Conservation (phyloP, 257 asterid species). For the Plectranthus barbatus region DNA sequence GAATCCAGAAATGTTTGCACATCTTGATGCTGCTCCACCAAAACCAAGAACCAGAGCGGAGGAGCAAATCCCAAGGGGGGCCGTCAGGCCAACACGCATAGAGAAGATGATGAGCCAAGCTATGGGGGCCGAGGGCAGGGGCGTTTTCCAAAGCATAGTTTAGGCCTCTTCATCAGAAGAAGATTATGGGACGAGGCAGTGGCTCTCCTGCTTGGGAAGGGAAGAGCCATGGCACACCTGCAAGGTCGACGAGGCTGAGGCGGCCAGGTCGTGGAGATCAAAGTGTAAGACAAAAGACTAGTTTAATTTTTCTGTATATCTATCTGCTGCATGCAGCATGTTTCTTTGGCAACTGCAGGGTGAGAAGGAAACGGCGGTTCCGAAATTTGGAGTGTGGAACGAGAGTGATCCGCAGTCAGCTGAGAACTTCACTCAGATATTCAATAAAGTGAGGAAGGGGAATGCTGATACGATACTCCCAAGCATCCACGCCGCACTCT, state of each 20-base stretch:
- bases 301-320: too few relatives aligned
- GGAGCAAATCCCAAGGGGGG: conserved; percentile 30
- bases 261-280: conserved; percentile 22
- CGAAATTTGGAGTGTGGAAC: conserved; percentile 74
- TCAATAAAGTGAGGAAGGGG: conserved; percentile 46
- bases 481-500: conserved; percentile 15
- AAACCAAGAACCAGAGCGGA: conserved; percentile 20
- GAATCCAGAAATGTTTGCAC: conserved; percentile 48
- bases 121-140: conserved; percentile 25
- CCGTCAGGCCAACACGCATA: conserved; percentile 24
- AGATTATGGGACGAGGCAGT: conserved; percentile 24
- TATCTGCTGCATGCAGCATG: background rate
- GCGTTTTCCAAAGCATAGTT: conserved; percentile 29
- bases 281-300: conserved; percentile 18
- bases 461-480: too few relatives aligned
- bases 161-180: conserved; percentile 31
- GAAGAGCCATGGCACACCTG: conserved; percentile 19
- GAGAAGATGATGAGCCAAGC: conserved; percentile 31
- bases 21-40: conserved; percentile 10
- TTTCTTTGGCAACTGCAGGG: conserved; percentile 19
- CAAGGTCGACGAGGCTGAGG: conserved; percentile 25
- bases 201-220: conserved; percentile 57
- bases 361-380: conserved; percentile 55
- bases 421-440: conserved; percentile 58
- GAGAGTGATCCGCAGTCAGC: conserved; percentile 53